phyloP scores from a whole-genome alignment of 139 green algal genomes.

The Eudorina sp. region DNA sequence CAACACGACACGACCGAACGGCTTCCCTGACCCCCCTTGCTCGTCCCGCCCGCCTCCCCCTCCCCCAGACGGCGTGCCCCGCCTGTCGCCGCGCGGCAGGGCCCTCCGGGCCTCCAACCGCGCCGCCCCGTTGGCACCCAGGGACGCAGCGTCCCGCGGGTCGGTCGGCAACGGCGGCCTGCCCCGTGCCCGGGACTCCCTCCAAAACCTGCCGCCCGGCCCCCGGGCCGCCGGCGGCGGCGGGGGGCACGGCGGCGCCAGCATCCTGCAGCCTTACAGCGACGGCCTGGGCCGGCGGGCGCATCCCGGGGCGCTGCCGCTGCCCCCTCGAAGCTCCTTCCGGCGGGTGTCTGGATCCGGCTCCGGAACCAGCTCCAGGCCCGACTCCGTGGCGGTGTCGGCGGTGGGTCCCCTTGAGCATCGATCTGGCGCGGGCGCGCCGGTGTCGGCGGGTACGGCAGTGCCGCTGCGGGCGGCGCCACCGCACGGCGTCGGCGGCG shows the following conservation, averaged over 20 bases:
- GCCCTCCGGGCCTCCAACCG: conserved; percentile 9
- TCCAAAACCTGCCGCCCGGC: background rate
- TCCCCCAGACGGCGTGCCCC: conserved; percentile 34
- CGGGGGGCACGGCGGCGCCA: background rate
- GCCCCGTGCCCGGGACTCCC: background rate
- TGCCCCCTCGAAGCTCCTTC: background rate
- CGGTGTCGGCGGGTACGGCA: background rate
- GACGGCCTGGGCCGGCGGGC: background rate
- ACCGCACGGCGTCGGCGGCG: background rate
- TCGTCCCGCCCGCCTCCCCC: background rate
- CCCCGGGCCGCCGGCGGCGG: background rate
- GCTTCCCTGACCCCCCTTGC: no score
- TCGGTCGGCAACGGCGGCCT: background rate
- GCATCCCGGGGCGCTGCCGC: background rate
- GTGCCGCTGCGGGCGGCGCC: background rate
- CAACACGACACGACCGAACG: no score
- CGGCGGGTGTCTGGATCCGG: background rate
- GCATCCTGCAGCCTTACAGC: background rate
- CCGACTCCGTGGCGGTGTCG: background rate
- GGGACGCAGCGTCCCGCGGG: background rate
- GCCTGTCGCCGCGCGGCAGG: conserved; percentile 37
- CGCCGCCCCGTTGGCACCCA: background rate
- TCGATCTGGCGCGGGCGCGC: background rate
- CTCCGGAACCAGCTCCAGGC: background rate
- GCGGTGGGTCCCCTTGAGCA: background rate